These are phyloP conservation scores for Seminavis robusta DNA, from an alignment of 108 stramenopile species.

Conservation along the genomic window DNA sequence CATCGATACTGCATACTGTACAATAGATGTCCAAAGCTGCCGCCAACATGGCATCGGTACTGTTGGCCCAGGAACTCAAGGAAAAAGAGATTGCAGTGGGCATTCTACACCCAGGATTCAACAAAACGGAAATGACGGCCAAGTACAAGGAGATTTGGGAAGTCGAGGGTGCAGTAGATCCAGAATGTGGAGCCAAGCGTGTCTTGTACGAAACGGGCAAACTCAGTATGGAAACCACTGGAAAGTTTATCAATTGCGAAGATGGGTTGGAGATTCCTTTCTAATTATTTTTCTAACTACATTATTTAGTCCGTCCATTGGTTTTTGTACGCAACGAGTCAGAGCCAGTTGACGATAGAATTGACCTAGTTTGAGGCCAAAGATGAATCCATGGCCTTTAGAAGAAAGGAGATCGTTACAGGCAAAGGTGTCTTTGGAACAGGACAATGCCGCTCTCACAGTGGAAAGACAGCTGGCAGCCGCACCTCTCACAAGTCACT, in stretches of 20 bases:
- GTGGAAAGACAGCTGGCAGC: conserved; percentile 54
- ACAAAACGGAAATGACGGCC: conserved; percentile 65
- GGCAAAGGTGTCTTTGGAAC: conserved; percentile 52
- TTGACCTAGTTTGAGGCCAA: conserved; percentile 54
- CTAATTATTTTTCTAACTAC: conserved; percentile 11
- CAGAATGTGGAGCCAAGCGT: conserved; percentile 45
- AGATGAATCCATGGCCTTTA: conserved; percentile 44
- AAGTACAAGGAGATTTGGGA: conserved; percentile 57
- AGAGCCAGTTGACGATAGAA: too few species aligned
- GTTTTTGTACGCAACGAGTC: too few species aligned
- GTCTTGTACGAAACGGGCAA: conserved; percentile 40
- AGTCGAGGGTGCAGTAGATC: conserved; percentile 50
- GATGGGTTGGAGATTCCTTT: conserved; percentile 59
- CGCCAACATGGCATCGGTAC: conserved; percentile 70
- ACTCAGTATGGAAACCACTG: conserved; percentile 34
- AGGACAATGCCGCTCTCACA: conserved; percentile 37
- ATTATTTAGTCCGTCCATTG: neutral
- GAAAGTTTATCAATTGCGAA: conserved; percentile 60
- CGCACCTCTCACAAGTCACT: conserved; percentile 62
- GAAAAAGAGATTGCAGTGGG: conserved; percentile 37
- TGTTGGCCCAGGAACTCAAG: conserved; percentile 58
- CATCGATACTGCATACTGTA: conserved; percentile 17
- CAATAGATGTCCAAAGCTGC: conserved; percentile 73
- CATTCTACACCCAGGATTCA: conserved; percentile 68
- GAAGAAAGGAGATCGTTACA: conserved; percentile 39